A percentile compares a stretch with the other conserved stretches of the same genome.
Conservation (phyloP, 2,329 filamentous ascomycete species). For the Gaeumannomyces sp. region DNA sequence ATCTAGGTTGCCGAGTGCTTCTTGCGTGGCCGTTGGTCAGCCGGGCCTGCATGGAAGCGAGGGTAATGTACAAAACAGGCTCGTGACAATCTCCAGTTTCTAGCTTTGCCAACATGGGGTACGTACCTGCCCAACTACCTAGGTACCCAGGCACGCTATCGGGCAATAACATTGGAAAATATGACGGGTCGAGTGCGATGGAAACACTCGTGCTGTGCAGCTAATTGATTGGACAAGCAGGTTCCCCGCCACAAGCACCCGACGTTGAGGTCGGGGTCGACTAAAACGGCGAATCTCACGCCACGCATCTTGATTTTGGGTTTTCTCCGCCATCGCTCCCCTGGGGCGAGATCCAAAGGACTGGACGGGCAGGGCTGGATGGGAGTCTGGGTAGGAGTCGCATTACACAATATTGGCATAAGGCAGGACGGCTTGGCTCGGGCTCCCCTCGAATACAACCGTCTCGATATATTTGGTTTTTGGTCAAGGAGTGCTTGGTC, state of each 20-base stretch:
- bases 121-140: too few species aligned
- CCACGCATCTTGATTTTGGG: neutral
- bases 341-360: neutral
- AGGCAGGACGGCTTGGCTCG: neutral
- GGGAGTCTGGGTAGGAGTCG: neutral
- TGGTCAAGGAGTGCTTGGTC: neutral
- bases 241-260: neutral
- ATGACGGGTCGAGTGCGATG: neutral
- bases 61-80: neutral
- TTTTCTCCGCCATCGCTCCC: neutral
- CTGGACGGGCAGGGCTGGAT: neutral
- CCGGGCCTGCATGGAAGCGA: neutral
- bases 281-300: neutral
- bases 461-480: neutral
- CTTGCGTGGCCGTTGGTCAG: neutral
- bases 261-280: neutral
- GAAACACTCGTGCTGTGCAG: neutral
- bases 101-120: too few species aligned
- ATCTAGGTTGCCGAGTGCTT: neutral
- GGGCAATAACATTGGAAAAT: neutral
- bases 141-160: too few species aligned
- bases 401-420: neutral
- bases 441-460: neutral
- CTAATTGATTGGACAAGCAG: neutral
- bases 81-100: neutral